Evolutionary conservation across 2,329 filamentous ascomycete species (phyloP), one percentile per base, ranked within the genome.

Genomic region (Alternaria panax): DNA sequence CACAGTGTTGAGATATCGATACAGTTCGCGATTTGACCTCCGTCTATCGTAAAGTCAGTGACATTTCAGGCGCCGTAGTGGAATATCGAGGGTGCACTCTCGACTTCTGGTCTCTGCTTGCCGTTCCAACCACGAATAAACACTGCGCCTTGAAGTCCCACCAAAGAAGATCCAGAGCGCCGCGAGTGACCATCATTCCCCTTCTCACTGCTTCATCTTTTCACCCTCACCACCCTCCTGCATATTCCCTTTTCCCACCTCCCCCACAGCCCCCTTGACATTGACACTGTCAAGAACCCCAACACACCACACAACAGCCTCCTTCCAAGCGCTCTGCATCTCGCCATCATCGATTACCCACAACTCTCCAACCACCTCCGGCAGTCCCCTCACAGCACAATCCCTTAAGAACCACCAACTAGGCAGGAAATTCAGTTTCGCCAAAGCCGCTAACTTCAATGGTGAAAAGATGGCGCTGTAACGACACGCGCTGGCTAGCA

Each of bases 341-440:
- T 59, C 63, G 11, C 20, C 30, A 45, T 68, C 65, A 25, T 66
- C 57, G n/a, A n/a, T n/a, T 12, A 30, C 1, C n/a, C 18, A 5
- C 30, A 16, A 32, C n/a, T 25, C 11, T 9, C 27, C 16, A 5
- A 16, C 5, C 28, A 54, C 16, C 2, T 3, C 52, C 24, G 25
- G 30, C 24, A 55, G 16, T 14, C 18, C 53, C 1, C 2, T 22
- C 1, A 51, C 46, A 2, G 14, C 47, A 12, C 28, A 20, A 2
- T 56, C 51, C 5, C 61, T 45, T 0, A 72, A 28, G 24, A 63
- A 65, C 68, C 68, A 73, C 69, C 69, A 71, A 2, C 61, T 65
- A 1, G 69, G 65, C 28, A 72, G 12, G n/a, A 63, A 63, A 1
- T 67, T 67, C n/a, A 69, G 41, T 8, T 46, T 60, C 1, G 68